Evolutionary conservation across 2,329 filamentous ascomycete species (phyloP).

Genomic region (Monosporascus sp.): DNA sequence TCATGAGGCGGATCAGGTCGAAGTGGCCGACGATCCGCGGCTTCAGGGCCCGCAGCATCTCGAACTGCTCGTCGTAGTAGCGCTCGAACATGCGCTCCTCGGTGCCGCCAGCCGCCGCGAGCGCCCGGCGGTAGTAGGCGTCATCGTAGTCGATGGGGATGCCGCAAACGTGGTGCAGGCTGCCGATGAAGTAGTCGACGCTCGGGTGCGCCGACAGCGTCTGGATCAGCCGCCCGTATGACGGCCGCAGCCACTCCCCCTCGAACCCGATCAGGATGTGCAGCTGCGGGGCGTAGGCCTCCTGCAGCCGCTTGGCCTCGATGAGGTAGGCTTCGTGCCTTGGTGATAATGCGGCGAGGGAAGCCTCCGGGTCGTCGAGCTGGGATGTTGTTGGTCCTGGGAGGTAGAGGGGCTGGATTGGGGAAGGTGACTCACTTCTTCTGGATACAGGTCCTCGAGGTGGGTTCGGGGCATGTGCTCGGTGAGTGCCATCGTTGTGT

Average conservation of each 20-base stretch:
- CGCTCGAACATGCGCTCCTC: conserved; percentile 72
- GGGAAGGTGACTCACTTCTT: conserved; percentile 56
- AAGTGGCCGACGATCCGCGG: conserved; percentile 89
- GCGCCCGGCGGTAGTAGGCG: conserved; percentile 60
- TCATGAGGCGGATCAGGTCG: conserved; percentile 81
- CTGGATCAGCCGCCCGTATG: conserved; percentile 52
- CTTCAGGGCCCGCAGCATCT: conserved; percentile 67
- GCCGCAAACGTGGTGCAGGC: conserved; percentile 81
- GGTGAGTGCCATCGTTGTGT: conserved; percentile 80
- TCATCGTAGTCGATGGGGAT: conserved; percentile 85
- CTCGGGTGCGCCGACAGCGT: conserved; percentile 52
- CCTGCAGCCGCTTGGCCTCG: conserved; percentile 70
- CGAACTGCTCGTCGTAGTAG: conserved; percentile 84
- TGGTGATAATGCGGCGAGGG: conserved; percentile 43
- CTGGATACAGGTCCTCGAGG: conserved; percentile 78
- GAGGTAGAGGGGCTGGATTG: neutral
- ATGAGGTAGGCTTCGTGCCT: conserved; percentile 67
- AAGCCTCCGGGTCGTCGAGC: conserved; percentile 44
- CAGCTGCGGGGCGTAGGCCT: conserved; percentile 65
- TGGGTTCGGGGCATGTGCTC: conserved; percentile 89
- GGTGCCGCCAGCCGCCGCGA: conserved; percentile 33
- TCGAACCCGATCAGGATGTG: conserved; percentile 86
- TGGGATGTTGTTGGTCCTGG: conserved; percentile 22
- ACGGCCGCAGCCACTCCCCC: conserved; percentile 80
- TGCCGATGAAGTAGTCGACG: conserved; percentile 89